Evolutionary conservation across 805 yeast genomes (phyloP).

Genomic region (Wickerhamomyces bisporus): DNA sequence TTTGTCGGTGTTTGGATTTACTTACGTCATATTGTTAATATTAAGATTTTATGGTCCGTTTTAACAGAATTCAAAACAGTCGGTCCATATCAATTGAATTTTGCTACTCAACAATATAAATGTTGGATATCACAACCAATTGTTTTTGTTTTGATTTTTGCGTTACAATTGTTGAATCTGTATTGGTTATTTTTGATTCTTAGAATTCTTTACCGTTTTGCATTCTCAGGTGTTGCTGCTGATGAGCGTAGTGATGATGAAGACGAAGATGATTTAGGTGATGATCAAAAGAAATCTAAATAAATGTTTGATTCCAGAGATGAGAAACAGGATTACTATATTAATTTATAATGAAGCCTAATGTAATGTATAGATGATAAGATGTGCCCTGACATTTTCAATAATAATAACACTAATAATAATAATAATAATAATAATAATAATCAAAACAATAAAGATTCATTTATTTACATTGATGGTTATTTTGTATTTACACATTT

Average conservation of each 20-base stretch:
- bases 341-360: too few species aligned
- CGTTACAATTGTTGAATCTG: conserved; percentile 77
- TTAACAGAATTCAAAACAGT: conserved; percentile 81
- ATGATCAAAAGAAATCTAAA: conserved; percentile 1
- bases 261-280: conserved; percentile 39
- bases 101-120: conserved; percentile 89
- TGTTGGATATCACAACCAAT: conserved; percentile 94
- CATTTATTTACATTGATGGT: background rate
- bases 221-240: conserved; percentile 52
- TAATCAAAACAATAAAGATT: background rate
- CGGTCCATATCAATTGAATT: conserved; percentile 77
- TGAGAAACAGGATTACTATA: too few species aligned
- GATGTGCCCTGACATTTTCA: too few species aligned
- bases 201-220: conserved; percentile 67
- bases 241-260: conserved; percentile 92
- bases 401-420: background rate
- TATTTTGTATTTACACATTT: background rate
- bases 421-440: background rate
- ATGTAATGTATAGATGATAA: too few species aligned
- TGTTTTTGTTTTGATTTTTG: conserved; percentile 70
- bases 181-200: conserved; percentile 85
- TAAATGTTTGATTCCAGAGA: too few species aligned
- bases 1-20: conserved; percentile 81
- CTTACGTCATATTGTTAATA: conserved; percentile 79
- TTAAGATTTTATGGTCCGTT: conserved; percentile 77